Percentiles rank a stretch among this genome's conserved stretches.
These are phyloP conservation scores for Aspergillus diversus DNA, from an alignment of 495 filamentous ascomycete species.

Conservation along the genomic window DNA sequence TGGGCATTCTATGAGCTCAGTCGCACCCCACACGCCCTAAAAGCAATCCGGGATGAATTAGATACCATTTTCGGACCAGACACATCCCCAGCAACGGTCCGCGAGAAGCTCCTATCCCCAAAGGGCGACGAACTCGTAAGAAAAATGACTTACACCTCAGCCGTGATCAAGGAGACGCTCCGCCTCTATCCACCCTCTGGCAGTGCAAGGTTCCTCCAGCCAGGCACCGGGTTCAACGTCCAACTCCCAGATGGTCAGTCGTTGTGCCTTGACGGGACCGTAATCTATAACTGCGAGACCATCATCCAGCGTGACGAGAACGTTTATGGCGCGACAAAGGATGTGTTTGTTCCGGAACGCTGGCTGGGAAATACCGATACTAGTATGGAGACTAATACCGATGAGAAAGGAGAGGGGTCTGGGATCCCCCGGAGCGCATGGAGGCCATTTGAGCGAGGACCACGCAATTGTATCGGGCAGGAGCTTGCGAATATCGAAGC, in stretches of 20 bases:
- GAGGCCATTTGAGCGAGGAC: conserved; percentile 53
- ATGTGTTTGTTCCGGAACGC: conserved; percentile 30
- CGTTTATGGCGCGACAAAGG: conserved; percentile 24
- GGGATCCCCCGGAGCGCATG: conserved; percentile 37
- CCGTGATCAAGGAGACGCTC: conserved; percentile 54
- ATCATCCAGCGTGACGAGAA: conserved; percentile 28
- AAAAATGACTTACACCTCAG: conserved; percentile 44
- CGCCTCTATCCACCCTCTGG: conserved; percentile 48
- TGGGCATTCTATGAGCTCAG: conserved; percentile 54
- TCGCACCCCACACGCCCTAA: conserved; percentile 42
- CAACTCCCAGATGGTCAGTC: conserved; percentile 27
- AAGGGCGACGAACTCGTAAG: conserved; percentile 31
- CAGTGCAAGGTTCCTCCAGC: conserved; percentile 38
- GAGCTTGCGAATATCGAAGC: conserved; percentile 50
- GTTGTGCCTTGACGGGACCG: conserved; percentile 36
- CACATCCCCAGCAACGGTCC: conserved; percentile 15
- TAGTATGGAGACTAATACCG: neutral
- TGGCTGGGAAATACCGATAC: conserved; percentile 24
- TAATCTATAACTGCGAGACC: conserved; percentile 31
- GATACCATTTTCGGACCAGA: conserved; percentile 41
- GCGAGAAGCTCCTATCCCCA: conserved; percentile 6
- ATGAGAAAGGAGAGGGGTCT: conserved; percentile 10
- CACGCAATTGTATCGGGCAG: conserved; percentile 55
- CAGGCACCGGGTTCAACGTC: conserved; percentile 33
- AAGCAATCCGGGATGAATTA: conserved; percentile 47